Base-by-base conservation (phyloP, 768 basidiomycete species). In the Guyanaporus albipodus region DNA sequence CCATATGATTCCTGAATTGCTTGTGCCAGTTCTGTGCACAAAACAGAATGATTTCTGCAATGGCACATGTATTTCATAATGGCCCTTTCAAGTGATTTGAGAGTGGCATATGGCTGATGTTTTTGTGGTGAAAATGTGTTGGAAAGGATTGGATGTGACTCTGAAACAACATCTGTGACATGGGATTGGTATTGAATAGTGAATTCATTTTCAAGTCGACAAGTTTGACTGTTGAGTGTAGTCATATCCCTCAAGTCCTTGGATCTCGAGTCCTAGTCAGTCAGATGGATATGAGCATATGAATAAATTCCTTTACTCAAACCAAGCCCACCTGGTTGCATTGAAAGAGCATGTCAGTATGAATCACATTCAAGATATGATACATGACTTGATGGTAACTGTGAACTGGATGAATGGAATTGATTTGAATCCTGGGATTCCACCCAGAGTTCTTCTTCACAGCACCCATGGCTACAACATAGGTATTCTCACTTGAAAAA, bases 381-480 rank as follows among this genome's bases (percentile, higher is more conserved):
- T 55, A 40, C 43, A 68, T 48, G 9, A 62, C 62, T 18, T 68
- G 55, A 44, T 60, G n/a, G 18, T 56, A 66, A 14, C 43, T 40
- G 27, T 42, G 38, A 26, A 53, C 38, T 38, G n/a, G 45, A 18
- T 17, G 28, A 11, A 67, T 60, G 3, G 38, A 36, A 3, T 19
- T 42, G 39, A 68, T 46, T 4, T 27, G 9, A 2, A 64, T 10
- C 8, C 10, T 46, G 4, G 51, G 37, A 29, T 26, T 31, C n/a
- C 18, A 38, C 17, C 15, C 23, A 4, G 2, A n/a, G 21, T 36
- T 14, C 33, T 26, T 52, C 23, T 8, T 34, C 15, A 46, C 43
- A 5, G 0, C 15, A 4, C 50, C 59, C 14, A 11, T 41, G 8
- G 56, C 17, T 22, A 58, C 47, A 19, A 57, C 56, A 45, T 49